Evolutionary conservation across 75 land plant genomes (phyloP), one percentile per base, ranked within the genome.

Genomic region (Picea glauca): DNA sequence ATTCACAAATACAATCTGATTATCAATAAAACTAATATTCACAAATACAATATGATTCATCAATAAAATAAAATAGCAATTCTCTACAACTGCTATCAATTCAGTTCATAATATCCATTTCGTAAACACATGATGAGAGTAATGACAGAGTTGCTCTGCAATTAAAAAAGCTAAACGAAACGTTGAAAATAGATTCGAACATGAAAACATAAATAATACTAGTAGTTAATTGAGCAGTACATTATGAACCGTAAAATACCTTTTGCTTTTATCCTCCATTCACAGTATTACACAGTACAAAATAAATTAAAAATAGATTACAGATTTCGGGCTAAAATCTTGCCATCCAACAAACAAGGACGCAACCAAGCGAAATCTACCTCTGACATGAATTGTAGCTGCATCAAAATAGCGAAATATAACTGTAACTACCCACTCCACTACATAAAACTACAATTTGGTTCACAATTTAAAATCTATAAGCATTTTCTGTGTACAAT

Each of bases 281-380:
- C 72, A 67, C 33, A 67, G 46, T n/a, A 67, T 32, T 67, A 15
- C 21, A 67, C 72, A 38, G 46, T 38, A 35, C 35, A 67, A 38
- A 67, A 35, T 35, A 67, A 38, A 67, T 17, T 18, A 38, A 67
- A 67, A 35, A 35, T 38, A n/a, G 8, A 8, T 5, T 6, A 15
- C n/a, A 67, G 72, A 67, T 67, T 67, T 67, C 38, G 40, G 50
- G 72, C 46, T 67, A 67, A 67, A 67, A 67, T 67, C 72, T 67
- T 67, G 72, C 72, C 46, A 67, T 38, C 32, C 32, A 38, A 67
- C 46, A 67, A 67, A 67, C 72, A 67, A 67, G 0, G 72, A 67
- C 38, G 18, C 20, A 38, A 67, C 70, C 31, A 38, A 38, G 12
- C 70, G 15, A 35, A 66, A 31, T 35, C 46, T 20, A 67, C 72